phyloP scores from a whole-genome alignment of 306 rosid genomes.

The Cyclanthera cordifolia region DNA sequence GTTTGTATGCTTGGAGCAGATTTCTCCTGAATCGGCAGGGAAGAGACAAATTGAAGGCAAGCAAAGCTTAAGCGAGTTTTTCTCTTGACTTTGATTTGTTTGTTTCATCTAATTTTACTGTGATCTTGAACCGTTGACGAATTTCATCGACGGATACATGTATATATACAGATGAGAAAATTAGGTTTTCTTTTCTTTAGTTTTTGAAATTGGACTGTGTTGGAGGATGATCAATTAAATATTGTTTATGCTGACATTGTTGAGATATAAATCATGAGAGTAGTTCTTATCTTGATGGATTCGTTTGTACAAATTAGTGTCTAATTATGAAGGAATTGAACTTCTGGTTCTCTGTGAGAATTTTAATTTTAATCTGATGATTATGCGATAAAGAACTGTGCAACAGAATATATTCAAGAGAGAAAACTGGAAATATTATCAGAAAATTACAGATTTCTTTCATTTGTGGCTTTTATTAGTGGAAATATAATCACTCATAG shows the following conservation, averaged over 20 bases:
- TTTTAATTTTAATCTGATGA: background rate
- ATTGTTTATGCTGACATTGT: background rate
- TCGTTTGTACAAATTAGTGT: background rate
- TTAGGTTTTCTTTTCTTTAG: background rate
- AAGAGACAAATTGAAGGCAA: slow-evolving; percentile 2
- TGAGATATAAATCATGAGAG: background rate
- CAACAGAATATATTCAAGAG: background rate
- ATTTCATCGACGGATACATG: slow-evolving; percentile 1
- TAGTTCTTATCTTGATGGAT: background rate
- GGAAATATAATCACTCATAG: background rate
- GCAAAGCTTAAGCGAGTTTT: background rate
- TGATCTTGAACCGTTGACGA: background rate
- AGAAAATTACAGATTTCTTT: background rate
- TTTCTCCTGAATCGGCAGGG: slow-evolving; percentile 5
- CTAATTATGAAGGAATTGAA: background rate
- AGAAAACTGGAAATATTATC: background rate
- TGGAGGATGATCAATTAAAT: background rate
- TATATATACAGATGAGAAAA: background rate
- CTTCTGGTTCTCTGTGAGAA: background rate
- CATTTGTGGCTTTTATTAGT: background rate
- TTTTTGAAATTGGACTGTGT: background rate
- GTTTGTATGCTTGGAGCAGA: background rate
- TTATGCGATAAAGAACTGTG: background rate
- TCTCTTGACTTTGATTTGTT: background rate
- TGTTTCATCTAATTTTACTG: background rate